Evolutionary conservation across 208 protist species (phyloP).

Genomic region (Leishmania gerbilli): DNA sequence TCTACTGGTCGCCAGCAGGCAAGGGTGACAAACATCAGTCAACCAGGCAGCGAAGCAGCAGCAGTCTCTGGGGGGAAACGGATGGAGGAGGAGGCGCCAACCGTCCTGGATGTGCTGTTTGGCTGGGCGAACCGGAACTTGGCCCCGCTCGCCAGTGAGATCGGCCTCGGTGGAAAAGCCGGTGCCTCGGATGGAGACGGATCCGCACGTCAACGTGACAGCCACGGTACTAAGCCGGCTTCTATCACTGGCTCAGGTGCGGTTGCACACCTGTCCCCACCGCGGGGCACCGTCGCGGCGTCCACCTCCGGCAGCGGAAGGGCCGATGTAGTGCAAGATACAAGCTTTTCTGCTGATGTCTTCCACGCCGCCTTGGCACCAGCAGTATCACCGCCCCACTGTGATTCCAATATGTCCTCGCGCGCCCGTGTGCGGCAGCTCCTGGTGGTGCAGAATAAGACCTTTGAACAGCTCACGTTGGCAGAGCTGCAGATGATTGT

Average conservation of each 20-base stretch:
- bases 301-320: background rate
- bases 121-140: constrained; percentile 34
- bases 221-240: background rate
- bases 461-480: constrained; percentile 66
- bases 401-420: constrained; percentile 4
- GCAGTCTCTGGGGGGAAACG: background rate
- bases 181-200: background rate
- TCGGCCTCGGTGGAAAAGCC: background rate
- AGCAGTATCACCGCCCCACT: background rate
- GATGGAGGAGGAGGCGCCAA: constrained; percentile 18
- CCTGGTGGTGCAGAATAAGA: constrained; percentile 43
- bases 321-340: background rate
- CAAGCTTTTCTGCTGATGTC: background rate
- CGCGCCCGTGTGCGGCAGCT: constrained; percentile 21
- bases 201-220: background rate
- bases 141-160: constrained; percentile 11
- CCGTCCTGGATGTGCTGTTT: constrained; percentile 36
- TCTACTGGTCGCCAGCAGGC: constrained; percentile 10
- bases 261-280: background rate
- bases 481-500: constrained; percentile 68
- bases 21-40: background rate
- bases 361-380: background rate
- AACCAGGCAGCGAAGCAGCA: background rate
- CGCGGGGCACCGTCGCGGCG: constrained; percentile 6
- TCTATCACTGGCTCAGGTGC: too few relatives aligned